These are phyloP conservation scores for Cryptosporidium felis DNA, from an alignment of 169 alveolate species.

Conservation along the genomic window DNA sequence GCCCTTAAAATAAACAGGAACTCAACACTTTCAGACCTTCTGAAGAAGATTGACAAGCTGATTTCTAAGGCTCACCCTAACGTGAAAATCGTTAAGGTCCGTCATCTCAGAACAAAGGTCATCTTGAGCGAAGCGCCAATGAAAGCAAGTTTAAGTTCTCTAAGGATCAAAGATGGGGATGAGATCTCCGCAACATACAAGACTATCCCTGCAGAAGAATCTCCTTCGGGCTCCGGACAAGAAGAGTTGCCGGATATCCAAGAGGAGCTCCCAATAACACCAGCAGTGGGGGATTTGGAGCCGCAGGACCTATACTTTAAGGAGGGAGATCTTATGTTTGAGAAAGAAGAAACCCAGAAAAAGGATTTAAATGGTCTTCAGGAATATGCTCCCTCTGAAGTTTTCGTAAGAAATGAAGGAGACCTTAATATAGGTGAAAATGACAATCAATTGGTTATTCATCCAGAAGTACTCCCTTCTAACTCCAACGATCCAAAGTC, in stretches of 20 bases:
- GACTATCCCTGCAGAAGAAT: not conserved
- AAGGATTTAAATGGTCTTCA: too few species aligned
- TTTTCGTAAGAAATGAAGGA: too few species aligned
- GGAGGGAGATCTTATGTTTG: too few species aligned
- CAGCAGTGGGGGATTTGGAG: not conserved
- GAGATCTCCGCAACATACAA: constrained; percentile 23
- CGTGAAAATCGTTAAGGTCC: not conserved
- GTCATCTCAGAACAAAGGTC: constrained; percentile 8
- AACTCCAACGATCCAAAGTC: too few species aligned
- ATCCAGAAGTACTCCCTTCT: too few species aligned
- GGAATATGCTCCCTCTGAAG: too few species aligned
- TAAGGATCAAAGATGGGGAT: constrained; percentile 27
- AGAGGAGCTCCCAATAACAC: constrained; percentile 16
- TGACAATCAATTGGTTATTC: too few species aligned
- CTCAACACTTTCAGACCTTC: not conserved
- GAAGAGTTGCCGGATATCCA: not conserved
- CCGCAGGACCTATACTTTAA: too few species aligned
- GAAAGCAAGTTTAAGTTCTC: not conserved
- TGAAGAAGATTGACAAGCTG: constrained; percentile 4
- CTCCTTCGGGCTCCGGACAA: not conserved
- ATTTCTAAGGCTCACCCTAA: not conserved
- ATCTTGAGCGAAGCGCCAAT: constrained; percentile 7
- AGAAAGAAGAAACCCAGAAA: too few species aligned
- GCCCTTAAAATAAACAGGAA: constrained; percentile 26
- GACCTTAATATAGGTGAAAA: too few species aligned